A percentile compares a stretch with the other conserved stretches of the same genome.
phyloP scores from a whole-genome alignment of 495 filamentous ascomycete species.

The Aspergillus saccharolyticus region DNA sequence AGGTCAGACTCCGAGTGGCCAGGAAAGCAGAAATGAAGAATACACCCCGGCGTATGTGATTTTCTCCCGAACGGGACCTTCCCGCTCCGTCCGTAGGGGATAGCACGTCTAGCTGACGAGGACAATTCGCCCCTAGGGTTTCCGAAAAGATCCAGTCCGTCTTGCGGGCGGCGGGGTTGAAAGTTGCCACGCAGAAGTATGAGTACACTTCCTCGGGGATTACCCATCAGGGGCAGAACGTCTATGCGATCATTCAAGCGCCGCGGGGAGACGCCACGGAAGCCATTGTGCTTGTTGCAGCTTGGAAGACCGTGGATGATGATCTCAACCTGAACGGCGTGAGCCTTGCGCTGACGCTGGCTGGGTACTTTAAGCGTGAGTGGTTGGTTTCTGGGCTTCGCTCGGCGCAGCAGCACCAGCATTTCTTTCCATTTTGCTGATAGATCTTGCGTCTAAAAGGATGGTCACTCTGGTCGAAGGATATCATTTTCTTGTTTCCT shows the following conservation, averaged over 20 bases:
- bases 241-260: slow-evolving; percentile 92
- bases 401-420: background rate
- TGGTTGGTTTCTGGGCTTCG: background rate
- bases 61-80: background rate
- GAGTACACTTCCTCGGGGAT: slow-evolving; percentile 69
- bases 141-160: slow-evolving; percentile 69
- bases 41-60: slow-evolving; percentile 44
- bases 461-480: slow-evolving; percentile 98
- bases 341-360: slow-evolving; percentile 76
- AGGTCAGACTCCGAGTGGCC: slow-evolving; percentile 14
- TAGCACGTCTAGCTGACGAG: background rate
- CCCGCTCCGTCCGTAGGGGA: background rate
- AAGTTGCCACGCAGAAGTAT: slow-evolving; percentile 81
- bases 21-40: slow-evolving; percentile 20
- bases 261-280: slow-evolving; percentile 97
- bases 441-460: slow-evolving; percentile 36
- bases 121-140: slow-evolving; percentile 36
- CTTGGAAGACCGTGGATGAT: slow-evolving; percentile 79
- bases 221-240: slow-evolving; percentile 75
- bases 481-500: slow-evolving; percentile 89
- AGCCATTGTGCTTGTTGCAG: slow-evolving; percentile 85
- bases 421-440: background rate
- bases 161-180: slow-evolving; percentile 70
- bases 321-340: slow-evolving; percentile 82
- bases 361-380: slow-evolving; percentile 85